Evolutionary conservation across 2,329 filamentous ascomycete species (phyloP), one percentile per base, ranked within the genome.

Genomic region (Botryotinia narcissicola): DNA sequence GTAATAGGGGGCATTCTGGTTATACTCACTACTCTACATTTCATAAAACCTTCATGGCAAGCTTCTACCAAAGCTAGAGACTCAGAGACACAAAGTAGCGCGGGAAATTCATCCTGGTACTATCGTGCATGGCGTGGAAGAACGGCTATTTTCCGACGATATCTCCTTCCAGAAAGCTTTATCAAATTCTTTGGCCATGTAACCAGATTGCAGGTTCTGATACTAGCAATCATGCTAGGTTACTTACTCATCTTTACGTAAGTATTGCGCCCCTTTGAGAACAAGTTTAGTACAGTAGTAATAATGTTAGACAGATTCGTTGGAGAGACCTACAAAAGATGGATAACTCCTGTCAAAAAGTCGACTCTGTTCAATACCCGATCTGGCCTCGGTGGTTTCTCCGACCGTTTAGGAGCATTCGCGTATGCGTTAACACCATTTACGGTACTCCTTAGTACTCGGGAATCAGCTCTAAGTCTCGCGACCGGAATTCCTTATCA

Each of bases 391-490:
- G 91, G 92, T 0, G 88, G 90, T 20, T 94, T 88, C 84, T 85
- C 89, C 0, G 89, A 94, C 79, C 88, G 92, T 25, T 80, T 94
- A 5, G 92, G 92, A 12, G 86, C 90, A 3, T 81, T 94, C 0
- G 92, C 92, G 1, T 94, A 92, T 77, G 92, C 91, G 0, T 85
- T 94, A 16, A 93, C 92, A 0, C 92, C 92, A 0, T 84, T 94
- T 0, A 90, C 90, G 0, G 83, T 94, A 44, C 82, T 92, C 66
- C 85, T 94, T 20, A 86, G 88, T n/a, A 90, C 85, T 73, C 86
- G 92, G 59, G 92, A 94, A 80, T 92, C 90, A 0, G 83, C 94
- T 2, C 85, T 94, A 6, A 92, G 89, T 0, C 80, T 92, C 22
- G 81, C 93, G 67, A 94, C 92, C 0, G 92, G 92, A 1, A 85